Base-by-base conservation (phyloP, 2,329 filamentous ascomycete genomes). In the Pestalotiopsis sp. region DNA sequence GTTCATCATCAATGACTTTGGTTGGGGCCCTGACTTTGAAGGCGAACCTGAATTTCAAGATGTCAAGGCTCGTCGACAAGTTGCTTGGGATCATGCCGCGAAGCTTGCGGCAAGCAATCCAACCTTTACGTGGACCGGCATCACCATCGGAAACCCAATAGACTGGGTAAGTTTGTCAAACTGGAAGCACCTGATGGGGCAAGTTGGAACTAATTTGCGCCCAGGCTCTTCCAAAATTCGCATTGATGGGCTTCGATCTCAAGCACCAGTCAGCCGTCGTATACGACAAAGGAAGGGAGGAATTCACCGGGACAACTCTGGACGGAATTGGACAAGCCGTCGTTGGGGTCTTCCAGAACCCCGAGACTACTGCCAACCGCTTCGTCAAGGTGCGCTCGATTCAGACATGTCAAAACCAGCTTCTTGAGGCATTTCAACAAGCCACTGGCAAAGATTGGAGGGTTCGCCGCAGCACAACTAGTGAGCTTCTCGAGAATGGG, bases 1-100 rank as follows among this genome's bases (percentile, higher is more conserved):
- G 13, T 78, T 77, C 68, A 74, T 80, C 17, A 68, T 76, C 14
- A 74, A 76, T 60, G 74, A 76, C 38, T 76, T 77, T 59, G 77
- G 77, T 38, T 78, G 76, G 77, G 76, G 76, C 0, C 66, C 73
- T 4, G 66, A 72, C 57, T 67, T 70, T 13, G 62, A 65, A 5
- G 71, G 68, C 3, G 60, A 75, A 11, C 76, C 76, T 1, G 77
- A 78, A 36, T 76, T 78, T 27, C 52, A 65, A 11, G 63, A 69
- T 7, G 71, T 76, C 6, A 72, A 70, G 25, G 68, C 63, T 4
- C 57, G 61, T 45, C 71, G 77, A 4, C 60, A 61, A 36, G 68
- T 71, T 6, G 71, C 73, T 5, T 77, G 74, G 76, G 65, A 73
- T 12, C 62, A 70, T 20, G 76, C 75, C 6, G 66, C 60, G 59